These are phyloP conservation scores for Epichloe glyceriae DNA, from an alignment of 2,329 filamentous ascomycete species.

Conservation along the genomic window DNA sequence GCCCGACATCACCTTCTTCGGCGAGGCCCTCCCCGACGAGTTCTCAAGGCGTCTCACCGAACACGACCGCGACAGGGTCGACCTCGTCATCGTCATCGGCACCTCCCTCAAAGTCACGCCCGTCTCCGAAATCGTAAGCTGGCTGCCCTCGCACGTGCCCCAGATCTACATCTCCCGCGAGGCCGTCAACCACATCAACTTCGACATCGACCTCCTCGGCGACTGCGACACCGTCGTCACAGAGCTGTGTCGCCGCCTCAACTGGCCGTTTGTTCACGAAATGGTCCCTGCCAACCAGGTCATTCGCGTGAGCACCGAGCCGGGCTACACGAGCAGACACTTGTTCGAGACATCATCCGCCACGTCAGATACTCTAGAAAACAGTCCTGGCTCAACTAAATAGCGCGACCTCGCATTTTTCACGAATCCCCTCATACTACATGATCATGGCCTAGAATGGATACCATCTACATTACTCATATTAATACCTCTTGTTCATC, in stretches of 20 bases:
- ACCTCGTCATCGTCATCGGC: constrained; percentile 90
- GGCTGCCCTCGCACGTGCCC: constrained; percentile 64
- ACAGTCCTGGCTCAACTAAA: neutral
- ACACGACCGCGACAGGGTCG: constrained; percentile 65
- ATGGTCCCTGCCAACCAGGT: constrained; percentile 63
- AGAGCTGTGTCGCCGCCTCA: constrained; percentile 69
- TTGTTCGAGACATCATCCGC: constrained; percentile 16
- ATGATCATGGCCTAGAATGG: too few relatives aligned
- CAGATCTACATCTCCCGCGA: constrained; percentile 84
- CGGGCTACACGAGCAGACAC: constrained; percentile 24
- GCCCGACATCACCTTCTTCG: constrained; percentile 97
- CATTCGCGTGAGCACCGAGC: constrained; percentile 37
- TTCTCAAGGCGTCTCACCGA: constrained; percentile 74
- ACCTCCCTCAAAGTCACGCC: constrained; percentile 93
- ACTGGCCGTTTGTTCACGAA: constrained; percentile 69
- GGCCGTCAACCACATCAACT: constrained; percentile 79
- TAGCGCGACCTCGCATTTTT: neutral
- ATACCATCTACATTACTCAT: too few relatives aligned
- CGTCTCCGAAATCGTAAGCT: constrained; percentile 80
- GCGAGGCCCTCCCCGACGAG: constrained; percentile 71
- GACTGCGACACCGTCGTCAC: constrained; percentile 85
- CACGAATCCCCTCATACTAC: too few relatives aligned
- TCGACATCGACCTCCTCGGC: constrained; percentile 92
- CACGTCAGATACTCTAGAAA: too few relatives aligned
- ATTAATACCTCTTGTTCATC: too few relatives aligned